Evolutionary conservation across 2,329 filamentous ascomycete genomes (phyloP).

Genomic region (Penicillium sp.): DNA sequence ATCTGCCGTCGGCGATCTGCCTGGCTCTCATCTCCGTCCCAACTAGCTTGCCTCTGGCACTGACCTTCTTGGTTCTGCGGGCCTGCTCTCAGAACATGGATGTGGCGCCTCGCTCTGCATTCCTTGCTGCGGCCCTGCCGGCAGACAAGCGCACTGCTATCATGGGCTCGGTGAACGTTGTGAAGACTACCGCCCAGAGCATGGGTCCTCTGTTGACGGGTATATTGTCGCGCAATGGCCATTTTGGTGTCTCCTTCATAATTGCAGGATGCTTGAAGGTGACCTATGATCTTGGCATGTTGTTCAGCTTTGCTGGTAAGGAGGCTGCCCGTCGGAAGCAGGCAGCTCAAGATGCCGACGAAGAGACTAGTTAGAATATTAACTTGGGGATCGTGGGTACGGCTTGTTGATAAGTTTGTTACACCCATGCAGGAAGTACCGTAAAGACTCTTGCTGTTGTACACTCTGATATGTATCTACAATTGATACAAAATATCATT

Average conservation of each 20-base stretch:
- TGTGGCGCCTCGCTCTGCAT: slow-evolving; percentile 66
- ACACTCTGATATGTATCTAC: neutral
- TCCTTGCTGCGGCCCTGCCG: slow-evolving; percentile 64
- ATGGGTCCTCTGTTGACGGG: slow-evolving; percentile 64
- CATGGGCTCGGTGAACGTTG: slow-evolving; percentile 68
- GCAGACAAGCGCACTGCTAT: slow-evolving; percentile 67
- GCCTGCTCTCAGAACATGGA: slow-evolving; percentile 68
- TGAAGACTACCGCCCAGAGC: slow-evolving; percentile 64
- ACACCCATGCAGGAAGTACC: neutral
- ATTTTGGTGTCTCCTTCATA: slow-evolving; percentile 64
- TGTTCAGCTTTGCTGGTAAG: slow-evolving; percentile 49
- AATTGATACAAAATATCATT: neutral
- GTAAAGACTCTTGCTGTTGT: neutral
- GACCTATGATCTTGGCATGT: slow-evolving; percentile 58
- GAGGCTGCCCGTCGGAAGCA: slow-evolving; percentile 23
- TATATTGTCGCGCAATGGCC: slow-evolving; percentile 53
- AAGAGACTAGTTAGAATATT: slow-evolving; percentile 11
- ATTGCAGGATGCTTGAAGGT: slow-evolving; percentile 63
- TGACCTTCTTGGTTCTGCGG: slow-evolving; percentile 61
- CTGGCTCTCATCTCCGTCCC: slow-evolving; percentile 63
- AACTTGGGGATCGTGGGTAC: too few species aligned
- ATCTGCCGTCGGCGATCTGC: slow-evolving; percentile 66
- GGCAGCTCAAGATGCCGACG: slow-evolving; percentile 10
- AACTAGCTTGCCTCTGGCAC: slow-evolving; percentile 51
- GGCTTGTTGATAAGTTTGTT: neutral